phyloP scores from a whole-genome alignment of 163 green algal species.

The Scenedesmus sp. region DNA sequence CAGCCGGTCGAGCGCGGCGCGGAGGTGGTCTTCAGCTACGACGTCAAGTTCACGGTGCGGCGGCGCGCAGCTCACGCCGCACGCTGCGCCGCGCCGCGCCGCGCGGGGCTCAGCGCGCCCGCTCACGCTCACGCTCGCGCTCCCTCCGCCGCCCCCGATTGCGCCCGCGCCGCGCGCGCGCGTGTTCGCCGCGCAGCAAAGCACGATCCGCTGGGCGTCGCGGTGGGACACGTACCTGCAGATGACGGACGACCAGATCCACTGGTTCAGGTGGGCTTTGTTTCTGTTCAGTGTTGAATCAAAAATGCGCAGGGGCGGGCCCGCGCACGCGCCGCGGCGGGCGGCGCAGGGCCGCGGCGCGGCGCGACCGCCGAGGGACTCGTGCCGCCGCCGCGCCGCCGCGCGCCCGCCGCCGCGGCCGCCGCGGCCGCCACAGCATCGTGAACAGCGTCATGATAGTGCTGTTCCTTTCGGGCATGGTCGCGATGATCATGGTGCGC shows the following conservation, averaged over 20 bases:
- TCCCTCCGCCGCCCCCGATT: no score
- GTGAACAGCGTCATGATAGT: conserved; percentile 99
- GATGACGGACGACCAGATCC: conserved; percentile 84
- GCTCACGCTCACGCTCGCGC: neutral
- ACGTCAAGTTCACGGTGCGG: conserved; percentile 88
- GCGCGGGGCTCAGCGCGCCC: neutral
- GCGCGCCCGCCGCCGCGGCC: no score
- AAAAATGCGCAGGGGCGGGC: no score
- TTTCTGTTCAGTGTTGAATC: no score
- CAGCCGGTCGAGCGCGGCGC: conserved; percentile 82
- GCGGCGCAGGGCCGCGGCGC: no score
- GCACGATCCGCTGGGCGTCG: conserved; percentile 93
- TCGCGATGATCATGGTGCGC: conserved; percentile 99
- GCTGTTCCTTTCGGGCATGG: conserved; percentile 97
- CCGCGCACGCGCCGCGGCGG: no score
- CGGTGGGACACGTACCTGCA: conserved; percentile 99
- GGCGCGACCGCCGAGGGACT: no score
- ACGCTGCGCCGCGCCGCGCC: neutral
- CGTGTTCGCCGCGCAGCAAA: conserved; percentile 69
- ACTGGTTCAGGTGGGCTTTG: no score
- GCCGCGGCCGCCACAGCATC: no score
- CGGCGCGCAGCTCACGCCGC: no score
- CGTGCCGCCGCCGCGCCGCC: no score
- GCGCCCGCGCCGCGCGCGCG: no score
- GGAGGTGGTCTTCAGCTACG: conserved; percentile 98